phyloP scores from a whole-genome alignment of 495 filamentous ascomycete species.

The Echria macrotheca region DNA sequence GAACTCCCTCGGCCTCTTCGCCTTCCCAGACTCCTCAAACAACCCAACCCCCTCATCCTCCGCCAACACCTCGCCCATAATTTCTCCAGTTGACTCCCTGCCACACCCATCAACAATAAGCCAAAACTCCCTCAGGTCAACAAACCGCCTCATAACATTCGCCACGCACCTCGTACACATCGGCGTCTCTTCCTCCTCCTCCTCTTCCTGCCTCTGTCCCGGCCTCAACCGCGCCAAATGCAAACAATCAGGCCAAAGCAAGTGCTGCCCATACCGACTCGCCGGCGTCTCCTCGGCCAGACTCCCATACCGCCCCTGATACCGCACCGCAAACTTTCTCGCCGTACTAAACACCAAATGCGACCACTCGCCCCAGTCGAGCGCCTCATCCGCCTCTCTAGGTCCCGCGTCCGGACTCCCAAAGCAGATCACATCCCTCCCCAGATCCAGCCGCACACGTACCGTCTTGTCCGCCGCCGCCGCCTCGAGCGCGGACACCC shows the following conservation, averaged over 20 bases:
- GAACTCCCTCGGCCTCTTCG: constrained; percentile 3
- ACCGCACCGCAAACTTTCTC: constrained; percentile 16
- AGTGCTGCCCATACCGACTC: not conserved
- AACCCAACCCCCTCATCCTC: not conserved
- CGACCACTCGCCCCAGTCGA: constrained; percentile 13
- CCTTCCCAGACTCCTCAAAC: not conserved
- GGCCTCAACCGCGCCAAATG: not conserved
- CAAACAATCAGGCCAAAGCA: not conserved
- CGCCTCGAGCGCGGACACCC: constrained; percentile 1
- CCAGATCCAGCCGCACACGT: constrained; percentile 15
- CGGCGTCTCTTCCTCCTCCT: not conserved
- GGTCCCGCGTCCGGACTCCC: not conserved
- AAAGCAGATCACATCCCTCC: constrained; percentile 18
- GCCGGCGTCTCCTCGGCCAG: too few relatives aligned
- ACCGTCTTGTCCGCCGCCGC: constrained; percentile 3
- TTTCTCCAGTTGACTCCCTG: not conserved
- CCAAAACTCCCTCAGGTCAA: constrained; percentile 16
- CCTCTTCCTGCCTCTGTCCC: not conserved
- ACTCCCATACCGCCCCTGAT: constrained; percentile 14
- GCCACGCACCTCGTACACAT: constrained; percentile 16
- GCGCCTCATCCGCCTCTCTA: constrained; percentile 1
- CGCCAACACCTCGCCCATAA: too few relatives aligned
- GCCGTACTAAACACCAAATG: constrained; percentile 18
- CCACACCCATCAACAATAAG: constrained; percentile 12
- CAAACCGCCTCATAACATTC: constrained; percentile 14